Base-by-base conservation (phyloP, 2,329 filamentous ascomycete species). In the Monilinia polystroma region DNA sequence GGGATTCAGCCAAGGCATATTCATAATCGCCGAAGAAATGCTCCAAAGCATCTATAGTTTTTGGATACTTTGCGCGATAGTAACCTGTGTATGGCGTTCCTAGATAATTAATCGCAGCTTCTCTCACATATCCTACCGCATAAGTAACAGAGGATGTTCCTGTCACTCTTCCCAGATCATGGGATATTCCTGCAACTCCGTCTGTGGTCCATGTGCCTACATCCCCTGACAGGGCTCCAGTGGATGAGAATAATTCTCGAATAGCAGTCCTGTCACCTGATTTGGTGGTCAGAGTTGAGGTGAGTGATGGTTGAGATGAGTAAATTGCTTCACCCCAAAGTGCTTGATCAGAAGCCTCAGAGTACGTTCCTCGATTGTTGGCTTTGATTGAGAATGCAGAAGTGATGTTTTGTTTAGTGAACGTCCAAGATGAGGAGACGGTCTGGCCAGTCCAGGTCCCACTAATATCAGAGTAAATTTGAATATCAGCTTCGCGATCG, bases 101-200 rank as follows among this genome's bases (percentile, higher is more conserved):
- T 14, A 72, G 47, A 64, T 72, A 72, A 49, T 71, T 68, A n/a
- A 72, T 55, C 7, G 63, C 64, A 26, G 62, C 59, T 35, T 71
- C 68, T 49, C 67, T 65, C 18, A 66, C 68, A 66, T 64, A 16
- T 20, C 70, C 70, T 8, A 72, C 32, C 10, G 66, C 68, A 60
- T 67, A 72, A 20, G 67, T 69, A 23, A 70, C 69, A 32, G 49
- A 52, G 6, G 55, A 49, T 41, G 75, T 68, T 0, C 76, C 72
- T 2, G 73, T 72, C 0, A 86, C 79, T 2, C 74, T 75, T 14
- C 83, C 83, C 41, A 86, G 74, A 63, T 85, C 77, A 29, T 80
- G 75, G 18, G 83, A 78, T 70, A 84, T 85, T 10, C 76, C 84
- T 72, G 85, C 85, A 0, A 85, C 82, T 1, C 68, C 70, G 32